phyloP scores from a whole-genome alignment of 2,329 filamentous ascomycete genomes.

The Aspergillus latus region DNA sequence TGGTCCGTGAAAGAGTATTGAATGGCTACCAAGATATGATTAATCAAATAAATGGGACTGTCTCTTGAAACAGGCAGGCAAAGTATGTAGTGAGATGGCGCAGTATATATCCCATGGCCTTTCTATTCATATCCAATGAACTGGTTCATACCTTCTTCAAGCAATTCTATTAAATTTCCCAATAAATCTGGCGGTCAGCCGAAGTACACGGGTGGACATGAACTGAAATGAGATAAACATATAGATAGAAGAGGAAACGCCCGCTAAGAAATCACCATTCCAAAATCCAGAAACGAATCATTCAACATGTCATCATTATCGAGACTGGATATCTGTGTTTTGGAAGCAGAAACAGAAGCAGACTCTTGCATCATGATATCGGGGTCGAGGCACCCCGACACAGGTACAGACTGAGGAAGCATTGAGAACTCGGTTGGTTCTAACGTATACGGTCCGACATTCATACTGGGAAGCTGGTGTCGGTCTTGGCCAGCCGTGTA shows the following conservation, averaged over 20 bases:
- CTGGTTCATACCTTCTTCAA: too few relatives aligned
- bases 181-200: too few relatives aligned
- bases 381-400: conserved; percentile 5
- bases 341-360: conserved; percentile 21
- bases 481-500: neutral
- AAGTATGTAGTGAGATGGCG: too few relatives aligned
- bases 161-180: too few relatives aligned
- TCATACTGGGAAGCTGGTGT: neutral
- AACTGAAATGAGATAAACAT: neutral
- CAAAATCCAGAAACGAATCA: conserved; percentile 36
- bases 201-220: neutral
- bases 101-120: too few relatives aligned
- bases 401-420: neutral
- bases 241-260: neutral
- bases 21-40: too few relatives aligned
- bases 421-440: neutral
- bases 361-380: conserved; percentile 31
- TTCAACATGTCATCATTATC: conserved; percentile 35
- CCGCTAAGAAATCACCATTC: conserved; percentile 27
- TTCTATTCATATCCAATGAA: too few relatives aligned
- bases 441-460: neutral
- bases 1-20: too few relatives aligned
- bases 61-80: too few relatives aligned
- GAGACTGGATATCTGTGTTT: conserved; percentile 32
- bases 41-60: too few relatives aligned